phyloP scores from a whole-genome alignment of 805 yeast genomes.

The Lipomyces kockii region DNA sequence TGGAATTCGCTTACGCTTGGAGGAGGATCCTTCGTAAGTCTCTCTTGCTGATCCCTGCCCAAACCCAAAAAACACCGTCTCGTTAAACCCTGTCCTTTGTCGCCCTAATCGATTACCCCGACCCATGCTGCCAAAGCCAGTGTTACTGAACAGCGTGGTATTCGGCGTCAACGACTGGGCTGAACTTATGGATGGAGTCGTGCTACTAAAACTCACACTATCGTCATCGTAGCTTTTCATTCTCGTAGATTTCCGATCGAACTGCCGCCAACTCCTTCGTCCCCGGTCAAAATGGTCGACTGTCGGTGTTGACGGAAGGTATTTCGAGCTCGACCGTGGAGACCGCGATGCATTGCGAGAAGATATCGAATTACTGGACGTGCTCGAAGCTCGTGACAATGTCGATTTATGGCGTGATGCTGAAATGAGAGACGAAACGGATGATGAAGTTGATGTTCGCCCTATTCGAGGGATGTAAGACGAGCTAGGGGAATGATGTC shows the following conservation, averaged over 20 bases:
- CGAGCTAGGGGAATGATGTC: slow-evolving; percentile 28
- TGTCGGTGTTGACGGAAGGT: slow-evolving; percentile 22
- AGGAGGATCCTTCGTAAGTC: background rate
- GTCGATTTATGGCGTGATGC: slow-evolving; percentile 16
- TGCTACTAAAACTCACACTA: slow-evolving; percentile 4
- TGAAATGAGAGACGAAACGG: slow-evolving; percentile 33
- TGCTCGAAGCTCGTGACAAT: slow-evolving; percentile 33
- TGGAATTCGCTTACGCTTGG: background rate
- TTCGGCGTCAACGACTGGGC: background rate
- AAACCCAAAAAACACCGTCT: background rate
- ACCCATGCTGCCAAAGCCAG: background rate
- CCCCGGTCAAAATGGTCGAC: slow-evolving; percentile 13
- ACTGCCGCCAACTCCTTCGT: background rate
- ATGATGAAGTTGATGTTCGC: slow-evolving; percentile 36
- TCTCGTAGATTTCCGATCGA: background rate
- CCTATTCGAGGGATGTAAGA: slow-evolving; percentile 22
- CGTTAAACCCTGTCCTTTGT: background rate
- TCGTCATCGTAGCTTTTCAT: slow-evolving; percentile 7
- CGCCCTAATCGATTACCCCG: background rate
- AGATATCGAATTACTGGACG: slow-evolving; percentile 34
- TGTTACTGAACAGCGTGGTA: background rate
- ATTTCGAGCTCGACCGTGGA: slow-evolving; percentile 22
- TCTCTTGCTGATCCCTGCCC: background rate
- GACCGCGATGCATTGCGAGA: slow-evolving; percentile 26
- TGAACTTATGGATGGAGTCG: background rate